Conservation (phyloP, 2,329 filamentous ascomycete species). For the Sphaerulina musiva region DNA sequence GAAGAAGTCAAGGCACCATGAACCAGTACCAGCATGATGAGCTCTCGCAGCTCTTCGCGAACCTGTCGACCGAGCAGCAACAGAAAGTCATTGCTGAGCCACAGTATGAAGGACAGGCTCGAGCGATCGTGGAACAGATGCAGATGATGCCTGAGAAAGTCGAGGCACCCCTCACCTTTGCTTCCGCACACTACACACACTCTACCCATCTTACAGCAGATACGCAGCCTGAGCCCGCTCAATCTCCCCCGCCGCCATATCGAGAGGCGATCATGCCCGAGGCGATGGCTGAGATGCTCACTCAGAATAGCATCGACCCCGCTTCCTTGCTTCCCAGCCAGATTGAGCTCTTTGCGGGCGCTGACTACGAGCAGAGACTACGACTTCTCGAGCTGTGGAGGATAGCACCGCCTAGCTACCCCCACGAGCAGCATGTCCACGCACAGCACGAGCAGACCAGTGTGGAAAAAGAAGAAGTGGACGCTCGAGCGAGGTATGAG, state of each 20-base stretch:
- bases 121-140: slow-evolving; percentile 14
- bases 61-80: slow-evolving; percentile 44
- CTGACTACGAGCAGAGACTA: slow-evolving; percentile 63
- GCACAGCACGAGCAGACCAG: slow-evolving; percentile 55
- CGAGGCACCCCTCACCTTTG: slow-evolving; percentile 57
- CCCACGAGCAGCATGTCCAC: slow-evolving; percentile 35
- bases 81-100: slow-evolving; percentile 36
- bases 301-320: slow-evolving; percentile 64
- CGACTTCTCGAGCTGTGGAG: slow-evolving; percentile 79
- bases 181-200: slow-evolving; percentile 78
- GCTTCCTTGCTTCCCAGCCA: slow-evolving; percentile 65
- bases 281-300: slow-evolving; percentile 44
- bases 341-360: slow-evolving; percentile 69
- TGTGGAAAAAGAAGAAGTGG: slow-evolving; percentile 49
- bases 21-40: slow-evolving; percentile 64
- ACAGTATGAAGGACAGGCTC: slow-evolving; percentile 16
- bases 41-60: slow-evolving; percentile 70
- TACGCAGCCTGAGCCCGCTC: slow-evolving; percentile 31
- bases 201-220: slow-evolving; percentile 59
- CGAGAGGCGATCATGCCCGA: slow-evolving; percentile 26
- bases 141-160: slow-evolving; percentile 17
- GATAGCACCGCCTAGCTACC: slow-evolving; percentile 63
- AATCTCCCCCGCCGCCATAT: slow-evolving; percentile 31
- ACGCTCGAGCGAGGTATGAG: slow-evolving; percentile 54
- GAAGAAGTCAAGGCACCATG: slow-evolving; percentile 42